Percentiles rank a stretch among this genome's conserved stretches.
Conservation (phyloP, 1,284 basidiomycete species). For the Psilocybe mexicana region DNA sequence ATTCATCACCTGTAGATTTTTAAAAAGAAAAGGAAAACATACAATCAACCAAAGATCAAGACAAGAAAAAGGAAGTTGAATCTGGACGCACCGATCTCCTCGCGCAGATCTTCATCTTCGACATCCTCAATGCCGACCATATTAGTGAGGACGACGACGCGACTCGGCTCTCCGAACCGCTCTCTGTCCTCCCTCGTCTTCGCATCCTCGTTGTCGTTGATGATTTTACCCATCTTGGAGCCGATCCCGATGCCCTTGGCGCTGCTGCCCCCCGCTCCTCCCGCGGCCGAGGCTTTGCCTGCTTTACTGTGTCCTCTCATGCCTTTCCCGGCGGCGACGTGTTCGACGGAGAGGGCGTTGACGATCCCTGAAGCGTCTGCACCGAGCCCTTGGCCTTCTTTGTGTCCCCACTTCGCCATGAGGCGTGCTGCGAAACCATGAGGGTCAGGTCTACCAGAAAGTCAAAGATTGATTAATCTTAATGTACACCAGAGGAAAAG, state of each 20-base stretch:
- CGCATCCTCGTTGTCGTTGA: conserved; percentile 83
- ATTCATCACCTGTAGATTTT: conserved; percentile 70
- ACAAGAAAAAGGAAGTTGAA: neutral
- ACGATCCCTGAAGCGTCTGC: conserved; percentile 83
- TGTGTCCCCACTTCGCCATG: conserved; percentile 95
- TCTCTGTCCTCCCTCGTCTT: conserved; percentile 72
- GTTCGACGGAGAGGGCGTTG: conserved; percentile 83
- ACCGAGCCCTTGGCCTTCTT: conserved; percentile 89
- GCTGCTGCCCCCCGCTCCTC: neutral
- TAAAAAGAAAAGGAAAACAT: too few species aligned
- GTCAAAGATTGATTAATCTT: neutral
- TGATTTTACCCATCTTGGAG: conserved; percentile 79
- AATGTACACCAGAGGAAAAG: conserved; percentile 4
- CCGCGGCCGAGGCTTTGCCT: neutral
- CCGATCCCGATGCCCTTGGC: conserved; percentile 40
- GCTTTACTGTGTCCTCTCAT: conserved; percentile 32
- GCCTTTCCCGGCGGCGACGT: conserved; percentile 37
- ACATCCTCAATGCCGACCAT: conserved; percentile 82
- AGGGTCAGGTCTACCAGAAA: conserved; percentile 53
- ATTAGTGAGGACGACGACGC: conserved; percentile 86
- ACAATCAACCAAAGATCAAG: neutral
- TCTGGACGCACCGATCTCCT: conserved; percentile 73
- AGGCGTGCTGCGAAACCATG: conserved; percentile 75
- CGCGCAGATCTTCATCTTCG: conserved; percentile 82
- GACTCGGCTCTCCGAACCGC: conserved; percentile 84